Percentiles rank a stretch among this genome's conserved stretches.
Conservation (phyloP, 495 filamentous ascomycete species). For the Rhypophila decipiens region DNA sequence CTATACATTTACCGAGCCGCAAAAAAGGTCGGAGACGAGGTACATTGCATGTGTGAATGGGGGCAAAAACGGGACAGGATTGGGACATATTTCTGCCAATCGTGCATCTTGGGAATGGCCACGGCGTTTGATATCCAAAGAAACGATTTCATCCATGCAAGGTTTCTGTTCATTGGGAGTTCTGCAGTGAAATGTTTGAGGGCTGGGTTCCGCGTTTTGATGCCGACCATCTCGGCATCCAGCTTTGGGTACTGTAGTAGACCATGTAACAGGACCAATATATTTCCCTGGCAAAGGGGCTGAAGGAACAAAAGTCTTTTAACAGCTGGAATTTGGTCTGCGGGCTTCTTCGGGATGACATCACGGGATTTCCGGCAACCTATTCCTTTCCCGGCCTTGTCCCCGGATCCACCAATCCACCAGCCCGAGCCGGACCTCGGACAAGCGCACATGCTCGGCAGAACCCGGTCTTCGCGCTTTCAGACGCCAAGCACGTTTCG, state of each 20-base stretch:
- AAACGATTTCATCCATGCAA: slow-evolving; percentile 19
- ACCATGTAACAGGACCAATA: too few species aligned
- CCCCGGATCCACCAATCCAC: too few species aligned
- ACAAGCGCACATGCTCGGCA: slow-evolving; percentile 11
- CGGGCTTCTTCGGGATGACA: slow-evolving; percentile 7
- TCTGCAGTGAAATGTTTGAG: not conserved
- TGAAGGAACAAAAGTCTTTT: too few species aligned
- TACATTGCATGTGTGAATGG: slow-evolving; percentile 15
- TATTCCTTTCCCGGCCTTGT: slow-evolving; percentile 13
- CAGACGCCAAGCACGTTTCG: too few species aligned
- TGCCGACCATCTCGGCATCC: too few species aligned
- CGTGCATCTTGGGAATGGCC: slow-evolving; percentile 27
- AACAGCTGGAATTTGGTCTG: too few species aligned
- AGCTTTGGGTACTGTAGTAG: too few species aligned
- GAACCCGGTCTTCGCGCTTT: too few species aligned
- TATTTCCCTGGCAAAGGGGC: too few species aligned
- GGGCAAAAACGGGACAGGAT: slow-evolving; percentile 15
- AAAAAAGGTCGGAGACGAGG: slow-evolving; percentile 7
- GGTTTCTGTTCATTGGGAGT: not conserved
- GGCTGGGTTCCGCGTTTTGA: too few species aligned
- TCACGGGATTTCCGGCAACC: not conserved
- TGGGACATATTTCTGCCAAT: slow-evolving; percentile 17
- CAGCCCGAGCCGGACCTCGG: slow-evolving; percentile 23
- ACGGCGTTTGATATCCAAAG: slow-evolving; percentile 36
- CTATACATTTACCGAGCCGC: slow-evolving; percentile 19